Conservation (phyloP, 2,329 filamentous ascomycete species). For the Fusarium sp. region DNA sequence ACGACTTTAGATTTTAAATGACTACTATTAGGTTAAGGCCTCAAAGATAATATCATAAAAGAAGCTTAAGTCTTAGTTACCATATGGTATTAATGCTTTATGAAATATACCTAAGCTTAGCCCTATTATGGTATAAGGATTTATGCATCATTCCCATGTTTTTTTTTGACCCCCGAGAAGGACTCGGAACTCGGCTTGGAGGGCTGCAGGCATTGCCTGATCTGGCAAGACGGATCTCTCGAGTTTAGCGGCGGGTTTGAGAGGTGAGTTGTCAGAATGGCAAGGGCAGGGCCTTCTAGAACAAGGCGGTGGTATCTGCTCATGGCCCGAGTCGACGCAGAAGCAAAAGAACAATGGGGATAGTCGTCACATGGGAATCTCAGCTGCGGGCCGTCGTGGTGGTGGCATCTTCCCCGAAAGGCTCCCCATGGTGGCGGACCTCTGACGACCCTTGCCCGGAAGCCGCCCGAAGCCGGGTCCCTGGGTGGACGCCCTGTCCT, state of each 20-base stretch:
- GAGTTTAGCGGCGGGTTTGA: not conserved
- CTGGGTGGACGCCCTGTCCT: conserved; percentile 6
- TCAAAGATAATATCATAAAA: too few relatives aligned
- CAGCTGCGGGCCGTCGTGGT: too few relatives aligned
- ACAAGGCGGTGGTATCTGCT: too few relatives aligned
- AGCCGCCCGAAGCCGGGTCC: conserved; percentile 42
- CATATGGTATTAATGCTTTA: too few relatives aligned
- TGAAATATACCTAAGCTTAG: too few relatives aligned
- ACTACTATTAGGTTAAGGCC: too few relatives aligned
- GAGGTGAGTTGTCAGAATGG: not conserved
- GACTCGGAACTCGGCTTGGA: not conserved
- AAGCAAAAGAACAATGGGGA: not conserved
- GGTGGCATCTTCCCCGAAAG: conserved; percentile 14
- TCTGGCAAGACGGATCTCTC: not conserved
- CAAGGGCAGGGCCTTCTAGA: not conserved
- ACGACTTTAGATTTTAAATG: too few relatives aligned
- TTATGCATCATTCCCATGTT: too few relatives aligned
- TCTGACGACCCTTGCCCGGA: conserved; percentile 21
- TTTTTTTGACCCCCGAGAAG: too few relatives aligned
- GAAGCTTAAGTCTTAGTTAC: too few relatives aligned
- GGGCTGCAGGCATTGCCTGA: not conserved
- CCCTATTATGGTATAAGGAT: too few relatives aligned
- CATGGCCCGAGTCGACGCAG: not conserved
- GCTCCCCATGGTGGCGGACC: conserved; percentile 28
- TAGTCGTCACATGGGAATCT: too few relatives aligned